Evolutionary conservation across 139 green algal genomes (phyloP).

Genomic region (Micromonas commoda): DNA sequence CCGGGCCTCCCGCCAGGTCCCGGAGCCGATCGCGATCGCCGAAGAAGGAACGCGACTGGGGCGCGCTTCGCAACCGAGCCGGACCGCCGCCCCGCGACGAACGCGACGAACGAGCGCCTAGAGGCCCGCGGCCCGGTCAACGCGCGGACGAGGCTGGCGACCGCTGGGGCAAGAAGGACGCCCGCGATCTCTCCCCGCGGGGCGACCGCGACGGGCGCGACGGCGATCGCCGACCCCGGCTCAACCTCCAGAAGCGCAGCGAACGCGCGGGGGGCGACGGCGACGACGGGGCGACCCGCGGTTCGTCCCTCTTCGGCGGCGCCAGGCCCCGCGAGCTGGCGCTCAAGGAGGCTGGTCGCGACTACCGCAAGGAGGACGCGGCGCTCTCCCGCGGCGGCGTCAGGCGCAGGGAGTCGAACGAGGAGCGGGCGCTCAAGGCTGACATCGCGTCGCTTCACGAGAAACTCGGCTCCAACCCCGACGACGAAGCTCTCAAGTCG

Average conservation of each 20-base stretch:
- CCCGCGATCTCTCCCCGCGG: not conserved
- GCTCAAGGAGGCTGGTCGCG: slow-evolving; percentile 14
- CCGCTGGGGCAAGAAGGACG: not conserved
- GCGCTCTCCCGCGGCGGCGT: not conserved
- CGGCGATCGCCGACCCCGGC: not conserved
- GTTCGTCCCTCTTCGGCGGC: slow-evolving; percentile 24
- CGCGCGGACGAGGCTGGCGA: not conserved
- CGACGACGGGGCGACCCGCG: not conserved
- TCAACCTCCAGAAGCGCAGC: not conserved
- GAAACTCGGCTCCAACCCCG: not conserved
- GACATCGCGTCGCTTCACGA: slow-evolving; percentile 7
- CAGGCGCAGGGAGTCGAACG: slow-evolving; percentile 7
- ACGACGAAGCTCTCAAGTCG: not conserved
- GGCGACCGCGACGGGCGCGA: not conserved
- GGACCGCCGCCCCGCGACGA: not conserved
- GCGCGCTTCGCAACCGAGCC: not conserved
- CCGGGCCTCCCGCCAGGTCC: too few relatives aligned
- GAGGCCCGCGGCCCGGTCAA: not conserved
- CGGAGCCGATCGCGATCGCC: not conserved
- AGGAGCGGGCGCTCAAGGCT: slow-evolving; percentile 10
- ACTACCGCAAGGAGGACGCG: slow-evolving; percentile 14
- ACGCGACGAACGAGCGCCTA: not conserved
- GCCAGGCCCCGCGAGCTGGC: slow-evolving; percentile 24
- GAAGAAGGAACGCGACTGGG: slow-evolving; percentile 2
- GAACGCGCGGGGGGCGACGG: not conserved